Conservation (phyloP, 495 filamentous ascomycete genomes). For the Entonaema liquescens region DNA sequence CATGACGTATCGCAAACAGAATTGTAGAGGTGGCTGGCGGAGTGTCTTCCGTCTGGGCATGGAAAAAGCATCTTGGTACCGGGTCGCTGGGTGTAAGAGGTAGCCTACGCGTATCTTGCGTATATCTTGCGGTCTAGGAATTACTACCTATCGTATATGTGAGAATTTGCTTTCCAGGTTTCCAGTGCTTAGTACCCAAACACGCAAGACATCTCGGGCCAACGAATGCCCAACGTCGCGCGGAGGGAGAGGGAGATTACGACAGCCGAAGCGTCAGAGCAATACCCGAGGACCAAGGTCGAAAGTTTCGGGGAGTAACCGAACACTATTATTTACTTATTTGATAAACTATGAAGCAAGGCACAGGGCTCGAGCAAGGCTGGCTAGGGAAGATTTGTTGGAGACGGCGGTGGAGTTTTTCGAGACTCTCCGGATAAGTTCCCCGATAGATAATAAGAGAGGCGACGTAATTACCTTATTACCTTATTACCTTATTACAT, state of each 20-base stretch:
- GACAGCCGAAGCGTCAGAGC: slow-evolving; percentile 7
- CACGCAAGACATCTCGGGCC: slow-evolving; percentile 14
- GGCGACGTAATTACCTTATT: background rate
- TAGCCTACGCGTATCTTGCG: background rate
- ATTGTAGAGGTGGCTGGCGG: background rate
- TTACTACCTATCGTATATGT: background rate
- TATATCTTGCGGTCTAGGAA: background rate
- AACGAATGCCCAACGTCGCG: slow-evolving; percentile 7
- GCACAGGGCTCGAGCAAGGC: slow-evolving; percentile 19
- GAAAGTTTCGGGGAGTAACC: slow-evolving; percentile 19
- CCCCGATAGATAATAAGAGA: slow-evolving; percentile 18
- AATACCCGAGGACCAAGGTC: slow-evolving; percentile 7
- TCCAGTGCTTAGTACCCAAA: slow-evolving; percentile 6
- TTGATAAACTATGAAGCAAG: slow-evolving; percentile 19
- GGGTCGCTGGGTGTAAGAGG: slow-evolving; percentile 5
- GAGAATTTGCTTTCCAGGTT: slow-evolving; percentile 14
- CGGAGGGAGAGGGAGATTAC: slow-evolving; percentile 12
- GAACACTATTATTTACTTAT: slow-evolving; percentile 12
- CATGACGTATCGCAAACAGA: slow-evolving; percentile 24
- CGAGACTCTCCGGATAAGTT: slow-evolving; percentile 18
- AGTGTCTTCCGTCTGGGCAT: background rate
- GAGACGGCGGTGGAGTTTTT: slow-evolving; percentile 32
- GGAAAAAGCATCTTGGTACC: slow-evolving; percentile 13
- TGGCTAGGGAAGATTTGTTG: slow-evolving; percentile 22
- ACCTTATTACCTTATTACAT: no score